phyloP scores from a whole-genome alignment of 2,329 filamentous ascomycete genomes.

The Venturia carpophila region DNA sequence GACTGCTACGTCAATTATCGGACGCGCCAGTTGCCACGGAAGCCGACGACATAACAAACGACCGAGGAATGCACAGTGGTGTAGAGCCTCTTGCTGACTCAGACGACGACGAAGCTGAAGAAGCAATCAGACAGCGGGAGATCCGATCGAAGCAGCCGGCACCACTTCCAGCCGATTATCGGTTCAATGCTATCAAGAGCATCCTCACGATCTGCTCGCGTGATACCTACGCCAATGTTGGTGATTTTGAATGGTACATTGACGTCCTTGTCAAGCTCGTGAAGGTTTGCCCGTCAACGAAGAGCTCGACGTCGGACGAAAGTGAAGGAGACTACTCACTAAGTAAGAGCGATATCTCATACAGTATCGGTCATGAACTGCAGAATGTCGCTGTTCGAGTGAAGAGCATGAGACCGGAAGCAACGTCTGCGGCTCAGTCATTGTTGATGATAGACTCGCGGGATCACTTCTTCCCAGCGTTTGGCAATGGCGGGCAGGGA shows the following conservation, averaged over 20 bases:
- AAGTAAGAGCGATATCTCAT: slow-evolving; percentile 44
- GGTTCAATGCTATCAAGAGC: slow-evolving; percentile 68
- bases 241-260: slow-evolving; percentile 97
- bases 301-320: slow-evolving; percentile 21
- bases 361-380: slow-evolving; percentile 73
- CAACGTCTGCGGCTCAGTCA: slow-evolving; percentile 73
- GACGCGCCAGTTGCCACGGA: slow-evolving; percentile 54
- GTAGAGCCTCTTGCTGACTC: slow-evolving; percentile 46
- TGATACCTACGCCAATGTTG: slow-evolving; percentile 76
- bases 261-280: slow-evolving; percentile 81
- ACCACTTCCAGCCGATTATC: slow-evolving; percentile 78
- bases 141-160: slow-evolving; percentile 39
- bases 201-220: slow-evolving; percentile 85
- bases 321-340: slow-evolving; percentile 24
- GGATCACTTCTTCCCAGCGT: slow-evolving; percentile 48
- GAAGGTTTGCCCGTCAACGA: slow-evolving; percentile 52
- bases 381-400: slow-evolving; percentile 90
- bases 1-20: slow-evolving; percentile 74
- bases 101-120: slow-evolving; percentile 50
- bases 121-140: slow-evolving; percentile 45
- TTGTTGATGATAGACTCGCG: slow-evolving; percentile 58
- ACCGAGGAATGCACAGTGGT: slow-evolving; percentile 36
- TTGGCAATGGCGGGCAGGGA: slow-evolving; percentile 46
- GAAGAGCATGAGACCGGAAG: slow-evolving; percentile 68
- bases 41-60: slow-evolving; percentile 38